Conservation (phyloP, 2,329 filamentous ascomycete species). For the Fusarium setosum region DNA sequence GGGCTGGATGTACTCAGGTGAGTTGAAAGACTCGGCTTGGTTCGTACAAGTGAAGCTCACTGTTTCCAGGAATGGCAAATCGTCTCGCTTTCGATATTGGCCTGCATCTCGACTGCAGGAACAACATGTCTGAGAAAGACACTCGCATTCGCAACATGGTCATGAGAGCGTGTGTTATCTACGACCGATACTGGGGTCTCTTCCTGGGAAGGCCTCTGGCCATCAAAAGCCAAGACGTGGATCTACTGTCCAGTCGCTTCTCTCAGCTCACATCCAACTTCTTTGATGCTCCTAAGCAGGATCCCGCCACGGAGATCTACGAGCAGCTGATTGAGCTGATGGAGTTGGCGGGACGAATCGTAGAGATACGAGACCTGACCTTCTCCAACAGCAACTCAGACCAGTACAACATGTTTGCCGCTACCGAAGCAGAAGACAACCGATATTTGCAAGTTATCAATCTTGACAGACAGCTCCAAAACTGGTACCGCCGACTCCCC, state of each 20-base stretch:
- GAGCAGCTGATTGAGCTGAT: slow-evolving; percentile 66
- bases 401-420: slow-evolving; percentile 44
- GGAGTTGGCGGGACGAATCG: slow-evolving; percentile 64
- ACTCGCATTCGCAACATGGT: slow-evolving; percentile 61
- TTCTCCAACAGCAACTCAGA: slow-evolving; percentile 47
- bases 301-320: slow-evolving; percentile 54
- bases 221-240: slow-evolving; percentile 64
- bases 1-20: slow-evolving; percentile 66
- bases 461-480: slow-evolving; percentile 64
- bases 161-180: slow-evolving; percentile 63
- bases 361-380: slow-evolving; percentile 55
- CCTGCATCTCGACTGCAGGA: slow-evolving; percentile 58
- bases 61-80: slow-evolving; percentile 52
- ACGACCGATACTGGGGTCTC: slow-evolving; percentile 67
- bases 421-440: slow-evolving; percentile 53
- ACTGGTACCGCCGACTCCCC: slow-evolving; percentile 64
- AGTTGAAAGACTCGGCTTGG: slow-evolving; percentile 19
- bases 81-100: slow-evolving; percentile 60
- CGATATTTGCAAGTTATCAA: slow-evolving; percentile 62
- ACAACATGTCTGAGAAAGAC: slow-evolving; percentile 58
- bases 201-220: slow-evolving; percentile 64
- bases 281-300: slow-evolving; percentile 26
- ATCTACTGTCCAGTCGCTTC: slow-evolving; percentile 58
- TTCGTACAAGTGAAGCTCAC: not conserved
- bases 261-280: slow-evolving; percentile 53